These are phyloP conservation scores for Ceratopteris richardii DNA, from an alignment of 75 land plant species.

Conservation along the genomic window DNA sequence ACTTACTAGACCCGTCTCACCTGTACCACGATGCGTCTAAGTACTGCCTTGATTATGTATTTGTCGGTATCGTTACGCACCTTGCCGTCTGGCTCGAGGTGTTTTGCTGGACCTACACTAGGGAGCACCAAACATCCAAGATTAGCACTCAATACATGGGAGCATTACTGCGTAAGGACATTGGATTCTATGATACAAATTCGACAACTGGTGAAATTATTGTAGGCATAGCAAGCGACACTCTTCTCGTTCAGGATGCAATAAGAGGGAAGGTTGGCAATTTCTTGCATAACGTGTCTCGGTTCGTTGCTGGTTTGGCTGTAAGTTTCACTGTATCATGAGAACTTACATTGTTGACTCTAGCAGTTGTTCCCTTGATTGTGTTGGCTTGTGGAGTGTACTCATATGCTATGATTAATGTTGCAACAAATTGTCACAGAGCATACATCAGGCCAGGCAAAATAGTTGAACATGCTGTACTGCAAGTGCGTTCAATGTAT, in stretches of 20 bases:
- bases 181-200: constrained; percentile 44
- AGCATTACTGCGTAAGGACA: constrained; percentile 56
- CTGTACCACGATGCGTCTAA: constrained; percentile 4
- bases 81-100: constrained; percentile 22
- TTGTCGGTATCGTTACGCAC: constrained; percentile 5
- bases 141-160: constrained; percentile 43
- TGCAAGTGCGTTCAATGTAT: constrained; percentile 58
- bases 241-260: constrained; percentile 46
- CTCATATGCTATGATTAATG: constrained; percentile 31
- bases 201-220: constrained; percentile 23
- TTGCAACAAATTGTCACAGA: constrained; percentile 22
- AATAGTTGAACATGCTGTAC: constrained; percentile 42
- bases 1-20: not conserved
- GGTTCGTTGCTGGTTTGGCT: constrained; percentile 32
- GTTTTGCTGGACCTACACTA: constrained; percentile 65
- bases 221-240: constrained; percentile 39
- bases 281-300: constrained; percentile 43
- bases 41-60: constrained; percentile 15
- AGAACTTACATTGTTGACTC: constrained; percentile 42
- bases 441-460: constrained; percentile 43
- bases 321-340: constrained; percentile 38
- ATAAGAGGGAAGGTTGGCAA: constrained; percentile 69
- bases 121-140: constrained; percentile 48
- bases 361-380: constrained; percentile 40
- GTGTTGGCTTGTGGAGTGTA: constrained; percentile 48